Evolutionary conservation across 495 filamentous ascomycete genomes (phyloP).

Genomic region (Penicillium simplicissimum): DNA sequence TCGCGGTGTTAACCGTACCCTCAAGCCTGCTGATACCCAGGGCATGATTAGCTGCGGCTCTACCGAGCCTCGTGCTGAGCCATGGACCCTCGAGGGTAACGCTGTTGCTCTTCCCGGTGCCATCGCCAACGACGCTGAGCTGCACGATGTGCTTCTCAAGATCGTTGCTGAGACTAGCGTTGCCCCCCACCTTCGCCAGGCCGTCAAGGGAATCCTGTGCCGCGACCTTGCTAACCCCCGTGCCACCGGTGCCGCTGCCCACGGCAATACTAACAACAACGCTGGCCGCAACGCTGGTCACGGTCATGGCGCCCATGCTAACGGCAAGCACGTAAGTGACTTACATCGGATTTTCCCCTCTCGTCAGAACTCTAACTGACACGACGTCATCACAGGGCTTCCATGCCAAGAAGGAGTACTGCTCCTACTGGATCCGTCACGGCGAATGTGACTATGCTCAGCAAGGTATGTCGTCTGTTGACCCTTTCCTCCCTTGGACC

Average conservation of each 20-base stretch:
- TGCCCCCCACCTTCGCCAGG: conserved; percentile 17
- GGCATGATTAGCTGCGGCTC: conserved; percentile 51
- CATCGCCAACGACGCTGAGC: conserved; percentile 6
- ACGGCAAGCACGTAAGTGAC: conserved; percentile 1
- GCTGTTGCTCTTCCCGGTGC: conserved; percentile 1
- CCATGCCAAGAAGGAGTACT: conserved; percentile 66
- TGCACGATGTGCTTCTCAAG: conserved; percentile 25
- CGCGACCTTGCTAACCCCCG: background rate
- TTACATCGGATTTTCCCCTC: background rate
- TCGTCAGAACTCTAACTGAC: background rate
- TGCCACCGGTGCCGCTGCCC: background rate
- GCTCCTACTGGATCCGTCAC: conserved; percentile 69
- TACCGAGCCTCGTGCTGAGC: conserved; percentile 26
- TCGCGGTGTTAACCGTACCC: conserved; percentile 33
- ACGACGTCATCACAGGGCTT: background rate
- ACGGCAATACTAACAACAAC: background rate
- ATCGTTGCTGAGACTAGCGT: conserved; percentile 25
- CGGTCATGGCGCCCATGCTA: too few relatives aligned
- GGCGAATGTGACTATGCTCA: conserved; percentile 83
- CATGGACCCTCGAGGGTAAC: conserved; percentile 38
- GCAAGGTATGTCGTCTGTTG: conserved; percentile 50
- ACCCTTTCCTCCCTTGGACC: background rate
- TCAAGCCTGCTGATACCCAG: conserved; percentile 39
- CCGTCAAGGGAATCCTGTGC: conserved; percentile 19
- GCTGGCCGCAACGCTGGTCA: background rate